These are phyloP conservation scores for Mycena kentingensis DNA, from an alignment of 768 basidiomycete species.

Conservation along the genomic window DNA sequence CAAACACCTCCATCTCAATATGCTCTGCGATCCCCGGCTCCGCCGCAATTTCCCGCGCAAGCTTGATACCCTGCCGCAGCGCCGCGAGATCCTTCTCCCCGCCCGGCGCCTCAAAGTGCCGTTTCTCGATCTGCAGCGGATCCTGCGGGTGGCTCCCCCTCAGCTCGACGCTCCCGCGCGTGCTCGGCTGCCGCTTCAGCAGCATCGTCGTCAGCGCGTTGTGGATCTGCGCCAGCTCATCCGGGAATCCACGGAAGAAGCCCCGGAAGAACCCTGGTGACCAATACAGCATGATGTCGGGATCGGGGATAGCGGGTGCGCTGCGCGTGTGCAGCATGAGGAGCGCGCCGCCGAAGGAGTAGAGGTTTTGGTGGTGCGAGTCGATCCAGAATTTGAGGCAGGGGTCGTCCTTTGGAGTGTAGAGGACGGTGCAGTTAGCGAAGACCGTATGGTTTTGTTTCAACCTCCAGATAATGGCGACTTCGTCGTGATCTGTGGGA, in stretches of 20 bases:
- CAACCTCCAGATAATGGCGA: slow-evolving; percentile 32
- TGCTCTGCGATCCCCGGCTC: slow-evolving; percentile 15
- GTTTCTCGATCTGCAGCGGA: slow-evolving; percentile 29
- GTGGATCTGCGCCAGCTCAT: slow-evolving; percentile 22
- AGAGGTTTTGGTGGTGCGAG: slow-evolving; percentile 27
- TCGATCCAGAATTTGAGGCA: slow-evolving; percentile 30
- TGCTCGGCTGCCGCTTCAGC: slow-evolving; percentile 29
- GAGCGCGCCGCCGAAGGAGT: slow-evolving; percentile 29
- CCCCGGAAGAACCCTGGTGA: too few species aligned
- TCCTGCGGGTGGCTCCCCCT: slow-evolving; percentile 33
- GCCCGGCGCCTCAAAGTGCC: slow-evolving; percentile 27
- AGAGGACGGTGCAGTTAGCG: slow-evolving; percentile 28
- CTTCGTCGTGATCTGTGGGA: slow-evolving; percentile 34
- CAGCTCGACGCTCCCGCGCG: slow-evolving; percentile 29
- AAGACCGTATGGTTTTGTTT: slow-evolving; percentile 32
- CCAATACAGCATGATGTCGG: too few species aligned
- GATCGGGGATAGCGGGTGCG: slow-evolving; percentile 20
- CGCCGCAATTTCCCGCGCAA: slow-evolving; percentile 22
- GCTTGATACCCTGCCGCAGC: slow-evolving; percentile 29
- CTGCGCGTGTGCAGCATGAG: slow-evolving; percentile 25
- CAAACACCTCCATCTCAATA: slow-evolving; percentile 25
- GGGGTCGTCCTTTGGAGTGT: slow-evolving; percentile 27
- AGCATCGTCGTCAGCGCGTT: slow-evolving; percentile 27
- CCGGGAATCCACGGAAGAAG: slow-evolving; percentile 17
- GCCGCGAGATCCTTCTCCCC: slow-evolving; percentile 27